Evolutionary conservation across 2,329 filamentous ascomycete species (phyloP).

Genomic region (Xylariaceae sp.): DNA sequence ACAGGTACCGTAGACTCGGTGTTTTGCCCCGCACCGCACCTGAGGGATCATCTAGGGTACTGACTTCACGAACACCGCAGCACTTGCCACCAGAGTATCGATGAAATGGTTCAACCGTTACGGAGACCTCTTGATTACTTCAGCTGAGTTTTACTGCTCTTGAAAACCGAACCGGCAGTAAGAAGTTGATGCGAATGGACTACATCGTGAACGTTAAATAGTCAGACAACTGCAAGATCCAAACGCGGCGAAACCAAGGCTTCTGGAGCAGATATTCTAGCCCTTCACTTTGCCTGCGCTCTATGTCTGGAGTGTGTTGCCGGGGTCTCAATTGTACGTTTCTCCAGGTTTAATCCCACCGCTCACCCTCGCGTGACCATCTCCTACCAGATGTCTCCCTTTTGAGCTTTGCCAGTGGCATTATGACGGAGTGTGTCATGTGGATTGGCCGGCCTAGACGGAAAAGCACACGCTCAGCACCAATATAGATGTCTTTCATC

Average conservation of each 20-base stretch:
- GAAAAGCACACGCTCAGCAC: conserved; percentile 4
- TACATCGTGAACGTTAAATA: no score
- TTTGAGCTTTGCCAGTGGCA: background rate
- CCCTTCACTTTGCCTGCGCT: background rate
- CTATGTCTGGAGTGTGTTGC: background rate
- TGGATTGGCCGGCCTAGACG: conserved; percentile 3
- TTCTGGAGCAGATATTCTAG: background rate
- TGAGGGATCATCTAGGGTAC: no score
- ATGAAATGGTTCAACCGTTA: no score
- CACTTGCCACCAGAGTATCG: no score
- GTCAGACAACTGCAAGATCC: conserved; percentile 1
- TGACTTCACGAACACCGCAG: no score
- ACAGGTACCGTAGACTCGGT: no score
- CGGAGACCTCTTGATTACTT: no score
- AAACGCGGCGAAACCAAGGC: conserved; percentile 1
- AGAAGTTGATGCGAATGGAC: no score
- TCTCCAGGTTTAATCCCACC: background rate
- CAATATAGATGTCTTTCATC: conserved; percentile 7
- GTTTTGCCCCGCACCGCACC: no score
- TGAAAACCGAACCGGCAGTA: no score
- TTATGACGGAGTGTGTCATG: conserved; percentile 1
- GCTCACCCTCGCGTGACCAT: background rate
- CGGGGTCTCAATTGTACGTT: background rate
- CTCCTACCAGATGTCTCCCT: background rate
- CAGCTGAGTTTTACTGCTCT: no score